Percentiles rank a stretch among this genome's conserved stretches.
These are phyloP conservation scores for Umbelopsis sp. DNA, from an alignment of 192 early-diverging fungal species.

Conservation along the genomic window DNA sequence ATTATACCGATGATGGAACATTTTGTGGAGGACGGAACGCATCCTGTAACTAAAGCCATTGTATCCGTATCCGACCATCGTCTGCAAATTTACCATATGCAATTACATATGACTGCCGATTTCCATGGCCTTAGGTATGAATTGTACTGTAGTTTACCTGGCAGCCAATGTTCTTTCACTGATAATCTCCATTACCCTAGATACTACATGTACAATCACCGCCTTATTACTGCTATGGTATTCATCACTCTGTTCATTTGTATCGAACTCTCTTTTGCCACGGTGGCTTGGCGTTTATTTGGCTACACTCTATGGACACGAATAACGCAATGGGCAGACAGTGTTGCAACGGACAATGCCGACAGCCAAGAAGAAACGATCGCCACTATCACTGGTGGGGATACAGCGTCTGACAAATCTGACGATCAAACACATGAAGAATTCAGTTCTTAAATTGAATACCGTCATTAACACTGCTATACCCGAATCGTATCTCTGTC, in stretches of 20 bases:
- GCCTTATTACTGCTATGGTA: slow-evolving; percentile 44
- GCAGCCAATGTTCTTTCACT: background rate
- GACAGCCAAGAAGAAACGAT: background rate
- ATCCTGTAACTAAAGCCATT: slow-evolving; percentile 48
- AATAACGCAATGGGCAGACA: background rate
- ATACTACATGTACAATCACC: slow-evolving; percentile 59
- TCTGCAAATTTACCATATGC: slow-evolving; percentile 52
- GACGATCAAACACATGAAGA: background rate
- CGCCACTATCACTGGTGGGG: background rate
- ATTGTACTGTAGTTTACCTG: background rate
- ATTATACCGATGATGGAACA: slow-evolving; percentile 29
- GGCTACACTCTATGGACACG: slow-evolving; percentile 28
- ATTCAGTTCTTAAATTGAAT: background rate
- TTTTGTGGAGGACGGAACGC: slow-evolving; percentile 30
- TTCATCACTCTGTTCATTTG: slow-evolving; percentile 49
- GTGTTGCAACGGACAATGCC: background rate
- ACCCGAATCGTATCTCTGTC: too few species aligned
- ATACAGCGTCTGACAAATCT: slow-evolving; percentile 3
- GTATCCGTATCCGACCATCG: slow-evolving; percentile 46
- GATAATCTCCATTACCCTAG: slow-evolving; percentile 16
- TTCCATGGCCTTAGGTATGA: slow-evolving; percentile 56
- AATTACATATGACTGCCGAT: slow-evolving; percentile 56
- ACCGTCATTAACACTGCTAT: background rate
- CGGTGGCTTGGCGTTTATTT: slow-evolving; percentile 50
- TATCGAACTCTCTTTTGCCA: slow-evolving; percentile 52